Conservation (phyloP, 345 rosid genomes). For the Boechera stricta region DNA sequence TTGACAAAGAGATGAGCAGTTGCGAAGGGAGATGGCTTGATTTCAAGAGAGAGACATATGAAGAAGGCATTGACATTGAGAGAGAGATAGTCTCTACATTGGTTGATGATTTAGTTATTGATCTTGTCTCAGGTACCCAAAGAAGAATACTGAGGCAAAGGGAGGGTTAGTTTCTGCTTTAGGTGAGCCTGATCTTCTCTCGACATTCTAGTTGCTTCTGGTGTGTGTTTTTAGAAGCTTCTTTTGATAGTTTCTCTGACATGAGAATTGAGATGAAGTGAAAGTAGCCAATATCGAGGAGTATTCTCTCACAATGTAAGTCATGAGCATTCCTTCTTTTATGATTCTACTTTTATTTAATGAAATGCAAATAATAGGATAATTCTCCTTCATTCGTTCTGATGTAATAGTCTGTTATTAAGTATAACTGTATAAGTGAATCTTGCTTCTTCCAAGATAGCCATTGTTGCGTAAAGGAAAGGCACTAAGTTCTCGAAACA, state of each 20-base stretch:
- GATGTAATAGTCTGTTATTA: slow-evolving; percentile 2
- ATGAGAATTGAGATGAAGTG: slow-evolving; percentile 18
- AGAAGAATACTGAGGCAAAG: slow-evolving; percentile 32
- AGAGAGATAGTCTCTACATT: slow-evolving; percentile 59
- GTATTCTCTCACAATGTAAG: slow-evolving; percentile 22
- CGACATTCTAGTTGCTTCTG: slow-evolving; percentile 17
- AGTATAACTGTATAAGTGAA: neutral
- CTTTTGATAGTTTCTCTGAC: slow-evolving; percentile 24
- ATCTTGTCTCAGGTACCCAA: slow-evolving; percentile 44
- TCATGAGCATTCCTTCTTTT: neutral
- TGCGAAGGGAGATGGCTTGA: slow-evolving; percentile 73
- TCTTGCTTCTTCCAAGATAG: neutral
- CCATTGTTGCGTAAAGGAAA: too few relatives aligned
- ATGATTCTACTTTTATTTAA: slow-evolving; percentile 12
- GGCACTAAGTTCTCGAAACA: too few relatives aligned
- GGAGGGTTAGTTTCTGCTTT: neutral
- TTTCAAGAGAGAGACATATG: slow-evolving; percentile 63
- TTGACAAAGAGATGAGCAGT: slow-evolving; percentile 76
- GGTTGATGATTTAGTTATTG: slow-evolving; percentile 74
- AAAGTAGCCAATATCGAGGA: slow-evolving; percentile 21
- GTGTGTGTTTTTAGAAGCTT: slow-evolving; percentile 10
- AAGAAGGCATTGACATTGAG: slow-evolving; percentile 73
- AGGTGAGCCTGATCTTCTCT: slow-evolving; percentile 27
- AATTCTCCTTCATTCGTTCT: slow-evolving; percentile 3
- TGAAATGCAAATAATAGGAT: slow-evolving; percentile 43